phyloP scores from a whole-genome alignment of 163 green algal species.

The Chloroidium sp. region DNA sequence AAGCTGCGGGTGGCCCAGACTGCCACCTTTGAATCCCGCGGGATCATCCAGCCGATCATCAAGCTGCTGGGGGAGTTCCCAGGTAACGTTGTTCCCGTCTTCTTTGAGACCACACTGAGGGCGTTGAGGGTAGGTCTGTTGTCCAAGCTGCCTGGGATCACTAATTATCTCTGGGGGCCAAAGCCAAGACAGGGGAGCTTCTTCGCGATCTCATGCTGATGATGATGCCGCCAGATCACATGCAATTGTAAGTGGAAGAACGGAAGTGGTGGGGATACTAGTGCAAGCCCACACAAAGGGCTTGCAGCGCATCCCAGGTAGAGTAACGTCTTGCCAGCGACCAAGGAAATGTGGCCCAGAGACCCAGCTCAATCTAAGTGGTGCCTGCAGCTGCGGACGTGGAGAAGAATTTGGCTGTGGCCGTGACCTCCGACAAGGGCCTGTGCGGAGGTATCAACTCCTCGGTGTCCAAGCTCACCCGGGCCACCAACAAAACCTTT shows the following conservation, averaged over 20 bases:
- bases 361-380: background rate
- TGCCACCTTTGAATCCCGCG: conserved; percentile 71
- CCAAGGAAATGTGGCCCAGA: background rate
- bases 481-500: conserved; percentile 13
- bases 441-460: conserved; percentile 98
- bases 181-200: too few species aligned
- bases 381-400: conserved; percentile 48
- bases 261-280: too few species aligned
- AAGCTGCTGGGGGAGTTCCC: conserved; percentile 89
- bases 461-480: conserved; percentile 78
- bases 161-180: background rate
- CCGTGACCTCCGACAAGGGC: conserved; percentile 88
- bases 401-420: conserved; percentile 70
- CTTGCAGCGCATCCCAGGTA: background rate
- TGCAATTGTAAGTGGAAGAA: too few species aligned
- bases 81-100: conserved; percentile 25
- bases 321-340: background rate
- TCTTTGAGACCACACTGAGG: background rate
- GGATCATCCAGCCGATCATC: conserved; percentile 76
- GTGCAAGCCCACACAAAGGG: background rate
- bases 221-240: too few species aligned
- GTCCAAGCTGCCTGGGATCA: conserved; percentile 1
- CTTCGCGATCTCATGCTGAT: too few species aligned
- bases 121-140: background rate
- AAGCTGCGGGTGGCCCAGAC: conserved; percentile 91